Evolutionary conservation across 192 early-diverging fungal genomes (phyloP).

Genomic region (Entrophospora sp.): DNA sequence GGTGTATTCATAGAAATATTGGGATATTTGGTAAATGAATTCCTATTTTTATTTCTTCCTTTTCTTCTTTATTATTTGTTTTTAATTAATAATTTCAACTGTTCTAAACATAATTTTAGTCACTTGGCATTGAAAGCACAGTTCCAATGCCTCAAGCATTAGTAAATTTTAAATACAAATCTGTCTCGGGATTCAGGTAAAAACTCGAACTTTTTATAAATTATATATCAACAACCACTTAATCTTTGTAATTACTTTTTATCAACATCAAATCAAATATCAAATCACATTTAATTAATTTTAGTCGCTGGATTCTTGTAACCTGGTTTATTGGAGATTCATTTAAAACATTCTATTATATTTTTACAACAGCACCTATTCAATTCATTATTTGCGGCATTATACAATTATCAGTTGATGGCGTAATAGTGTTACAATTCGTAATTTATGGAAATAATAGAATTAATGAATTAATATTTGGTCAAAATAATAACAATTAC

Average conservation of each 20-base stretch:
- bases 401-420: slow-evolving; percentile 47
- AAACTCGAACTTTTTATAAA: background rate
- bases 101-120: no score
- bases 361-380: slow-evolving; percentile 35
- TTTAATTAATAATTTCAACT: no score
- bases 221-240: no score
- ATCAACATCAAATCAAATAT: background rate
- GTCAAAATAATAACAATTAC: background rate
- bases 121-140: slow-evolving; percentile 48
- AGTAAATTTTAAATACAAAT: slow-evolving; percentile 36
- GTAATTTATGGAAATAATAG: slow-evolving; percentile 29
- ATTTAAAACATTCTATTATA: slow-evolving; percentile 51
- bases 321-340: slow-evolving; percentile 50
- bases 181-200: slow-evolving; percentile 42
- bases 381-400: slow-evolving; percentile 48
- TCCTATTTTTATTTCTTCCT: background rate
- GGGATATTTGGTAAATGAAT: slow-evolving; percentile 22
- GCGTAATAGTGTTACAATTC: slow-evolving; percentile 42
- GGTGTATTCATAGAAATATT: slow-evolving; percentile 28
- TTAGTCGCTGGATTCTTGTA: slow-evolving; percentile 24
- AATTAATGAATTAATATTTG: background rate
- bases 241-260: background rate
- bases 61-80: background rate
- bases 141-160: slow-evolving; percentile 50
- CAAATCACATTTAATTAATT: background rate